Evolutionary conservation across 2,329 filamentous ascomycete genomes (phyloP).

Genomic region (Thelonectria discophora): DNA sequence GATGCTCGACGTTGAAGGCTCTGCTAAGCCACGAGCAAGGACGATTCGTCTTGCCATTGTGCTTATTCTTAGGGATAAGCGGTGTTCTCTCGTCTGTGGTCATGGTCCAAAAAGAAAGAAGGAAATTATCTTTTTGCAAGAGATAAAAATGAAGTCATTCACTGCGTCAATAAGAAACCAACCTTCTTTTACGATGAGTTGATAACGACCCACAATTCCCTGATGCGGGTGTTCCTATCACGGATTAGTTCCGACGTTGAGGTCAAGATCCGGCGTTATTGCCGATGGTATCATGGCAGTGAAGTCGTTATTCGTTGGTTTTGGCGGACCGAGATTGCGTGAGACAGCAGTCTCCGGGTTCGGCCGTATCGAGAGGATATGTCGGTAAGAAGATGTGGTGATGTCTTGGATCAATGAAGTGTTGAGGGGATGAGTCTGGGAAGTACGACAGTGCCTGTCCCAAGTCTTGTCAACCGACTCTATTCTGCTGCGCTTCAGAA

Average conservation of each 20-base stretch:
- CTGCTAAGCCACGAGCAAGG: constrained; percentile 28
- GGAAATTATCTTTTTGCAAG: not conserved
- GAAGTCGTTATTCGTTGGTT: not conserved
- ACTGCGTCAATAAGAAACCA: constrained; percentile 17
- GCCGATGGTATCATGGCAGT: not conserved
- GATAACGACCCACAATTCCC: constrained; percentile 23
- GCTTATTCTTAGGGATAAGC: constrained; percentile 29
- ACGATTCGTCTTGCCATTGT: constrained; percentile 5
- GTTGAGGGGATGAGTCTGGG: no score
- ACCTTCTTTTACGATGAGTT: constrained; percentile 4
- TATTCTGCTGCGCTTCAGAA: no score
- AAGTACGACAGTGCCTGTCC: no score
- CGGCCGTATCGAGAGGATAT: not conserved
- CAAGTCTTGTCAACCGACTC: no score
- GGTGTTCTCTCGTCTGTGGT: constrained; percentile 38
- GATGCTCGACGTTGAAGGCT: constrained; percentile 50
- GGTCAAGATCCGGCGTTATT: not conserved
- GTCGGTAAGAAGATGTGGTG: not conserved
- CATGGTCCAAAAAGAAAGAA: constrained; percentile 23
- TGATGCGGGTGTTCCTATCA: constrained; percentile 9
- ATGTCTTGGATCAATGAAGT: no score
- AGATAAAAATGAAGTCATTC: constrained; percentile 8
- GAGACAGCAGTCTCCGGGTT: not conserved
- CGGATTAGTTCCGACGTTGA: constrained; percentile 5
- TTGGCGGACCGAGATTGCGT: not conserved